phyloP scores from a whole-genome alignment of 2,329 filamentous ascomycete species.

The Aspergillus sclerotialis region DNA sequence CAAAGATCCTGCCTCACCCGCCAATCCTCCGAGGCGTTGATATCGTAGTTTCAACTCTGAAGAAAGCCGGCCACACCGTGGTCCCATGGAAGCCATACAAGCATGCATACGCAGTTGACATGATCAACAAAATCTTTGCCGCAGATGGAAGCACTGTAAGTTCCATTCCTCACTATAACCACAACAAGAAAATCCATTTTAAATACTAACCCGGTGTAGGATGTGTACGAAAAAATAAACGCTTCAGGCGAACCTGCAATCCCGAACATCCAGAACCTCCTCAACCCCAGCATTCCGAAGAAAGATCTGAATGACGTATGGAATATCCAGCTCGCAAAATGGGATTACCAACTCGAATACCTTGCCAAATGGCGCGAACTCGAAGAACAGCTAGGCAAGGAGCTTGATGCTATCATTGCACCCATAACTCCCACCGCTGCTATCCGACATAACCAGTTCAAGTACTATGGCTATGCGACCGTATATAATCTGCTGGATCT shows the following conservation, averaged over 20 bases:
- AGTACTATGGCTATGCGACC: constrained; percentile 32
- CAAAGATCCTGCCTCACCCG: constrained; percentile 32
- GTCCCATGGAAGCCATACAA: constrained; percentile 25
- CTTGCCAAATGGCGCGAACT: constrained; percentile 20
- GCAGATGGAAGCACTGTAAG: constrained; percentile 24
- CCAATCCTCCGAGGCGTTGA: constrained; percentile 28
- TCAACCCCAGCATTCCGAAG: constrained; percentile 12
- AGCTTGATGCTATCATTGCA: constrained; percentile 33
- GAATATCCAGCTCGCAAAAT: constrained; percentile 26
- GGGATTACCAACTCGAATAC: constrained; percentile 29
- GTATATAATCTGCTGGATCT: constrained; percentile 35
- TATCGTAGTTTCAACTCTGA: constrained; percentile 17
- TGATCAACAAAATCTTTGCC: constrained; percentile 19
- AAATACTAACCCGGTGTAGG: too few relatives aligned
- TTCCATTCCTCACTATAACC: background rate
- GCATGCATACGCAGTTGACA: constrained; percentile 18
- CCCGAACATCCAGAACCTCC: constrained; percentile 25
- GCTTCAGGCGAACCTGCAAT: constrained; percentile 33
- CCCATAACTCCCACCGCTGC: constrained; percentile 34
- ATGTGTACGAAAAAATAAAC: constrained; percentile 19
- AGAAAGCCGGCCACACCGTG: constrained; percentile 21
- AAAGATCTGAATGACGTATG: constrained; percentile 11
- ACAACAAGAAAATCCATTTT: background rate
- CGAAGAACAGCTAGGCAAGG: constrained; percentile 11
- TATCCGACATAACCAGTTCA: constrained; percentile 29